Base-by-base conservation (phyloP, 768 basidiomycete species). In the Cystofilobasidium ferigula region DNA sequence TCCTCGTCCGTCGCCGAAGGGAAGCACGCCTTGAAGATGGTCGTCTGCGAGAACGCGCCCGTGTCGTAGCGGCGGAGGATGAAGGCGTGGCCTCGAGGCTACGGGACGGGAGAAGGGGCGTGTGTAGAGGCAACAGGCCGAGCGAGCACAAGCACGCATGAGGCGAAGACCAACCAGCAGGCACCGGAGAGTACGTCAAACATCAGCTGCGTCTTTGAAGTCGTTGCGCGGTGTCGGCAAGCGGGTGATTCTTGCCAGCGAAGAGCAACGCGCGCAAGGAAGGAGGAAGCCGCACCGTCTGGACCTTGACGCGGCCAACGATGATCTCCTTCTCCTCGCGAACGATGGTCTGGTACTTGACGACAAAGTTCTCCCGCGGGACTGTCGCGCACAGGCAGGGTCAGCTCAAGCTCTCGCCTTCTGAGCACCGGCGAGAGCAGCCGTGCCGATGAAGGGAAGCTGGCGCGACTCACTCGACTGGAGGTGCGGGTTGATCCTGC, bases 1-100 rank as follows among this genome's bases (percentile, higher is more conserved):
- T 86, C 84, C 57, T 81, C 78, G 1, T 91, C 88, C 48, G 79
- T 78, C 4, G 90, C 87, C 43, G 80, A 82, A 13, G 92, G 92
- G 76, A 90, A 97, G 0, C 90, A 90, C 10, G 91, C 91, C 66
- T 91, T 88, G 78, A 88, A 94, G 91, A 97, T 94, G 64, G 92
- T 94, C 13, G 92, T 94, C 13, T 92, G 82, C 69, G 86, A 88
- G 77, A 97, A 83, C 24, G 90, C 90, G 67, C 88, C 86, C 3
- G 92, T 94, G 77, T 97, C 93, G 71, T 88, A 92, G 62, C 93
- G 85, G 53, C 92, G 84, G 40, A 97, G 85, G 73, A 97, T 89
- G 75, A 95, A 97, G 28, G 93, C 90, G 77, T 97, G 92, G 38
- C 73, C 85, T 18, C 78, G 76, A 34, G 85, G 81, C 87, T 89